Base-by-base conservation (phyloP, 306 rosid genomes). In the Medicago arabica region DNA sequence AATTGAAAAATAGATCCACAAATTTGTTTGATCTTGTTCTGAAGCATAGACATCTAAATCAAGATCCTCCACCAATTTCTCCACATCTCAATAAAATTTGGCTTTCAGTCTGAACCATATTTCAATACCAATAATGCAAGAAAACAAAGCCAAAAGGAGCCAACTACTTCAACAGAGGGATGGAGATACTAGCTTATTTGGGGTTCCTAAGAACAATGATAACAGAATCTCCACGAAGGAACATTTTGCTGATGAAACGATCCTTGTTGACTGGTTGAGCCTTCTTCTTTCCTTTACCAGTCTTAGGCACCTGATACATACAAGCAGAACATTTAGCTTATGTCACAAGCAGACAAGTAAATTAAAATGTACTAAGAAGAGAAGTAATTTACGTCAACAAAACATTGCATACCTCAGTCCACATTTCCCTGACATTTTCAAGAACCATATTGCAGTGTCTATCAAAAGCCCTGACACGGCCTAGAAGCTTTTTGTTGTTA, bases 391-490 rank as follows among this genome's bases (percentile, higher is more conserved):
- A 3, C 51, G 34, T 16, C 14, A 21, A 58, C 12, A 67, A 72
- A 43, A 54, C 21, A 9, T 18, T 1, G 72, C 71, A 73, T 71
- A 92, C 98, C 96, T 95, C 98, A 3, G 98, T 95, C 98, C 98
- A 95, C 97, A 95, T 95, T 85, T 95, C 97, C 83, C 93, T 47
- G 17, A 95, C 99, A 86, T 95, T 95, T 77, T 95, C 98, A 65
- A 95, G 89, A 76, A 95, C 97, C 97, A 95, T 92, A 73, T 94
- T 94, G 86, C 96, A 95, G 80, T 92, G 98, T 75, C 98, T 81
- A 61, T 95, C 98, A 15, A 95, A 95, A 15, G 98, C 98, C 81
- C 97, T 86, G 13, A 92, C 97, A 23, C 93, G 95, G 3, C 99
- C 99, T 1, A 95, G 84, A 68, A 95, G 99, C 80, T 95, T 92